phyloP scores from a whole-genome alignment of 345 rosid species.

The Hypericum perforatum region DNA sequence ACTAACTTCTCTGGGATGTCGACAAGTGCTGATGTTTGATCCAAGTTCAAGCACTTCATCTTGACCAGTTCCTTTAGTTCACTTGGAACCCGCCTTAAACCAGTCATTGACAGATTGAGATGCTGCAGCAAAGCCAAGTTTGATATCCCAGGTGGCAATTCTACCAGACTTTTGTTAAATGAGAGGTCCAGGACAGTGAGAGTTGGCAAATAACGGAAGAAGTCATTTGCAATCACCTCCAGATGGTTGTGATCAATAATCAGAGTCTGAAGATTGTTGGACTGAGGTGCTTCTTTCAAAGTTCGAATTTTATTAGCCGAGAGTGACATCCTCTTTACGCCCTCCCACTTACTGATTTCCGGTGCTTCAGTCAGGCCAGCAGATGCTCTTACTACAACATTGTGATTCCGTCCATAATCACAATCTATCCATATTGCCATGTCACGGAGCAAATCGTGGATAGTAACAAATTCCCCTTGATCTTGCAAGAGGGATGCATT shows the following conservation, averaged over 20 bases:
- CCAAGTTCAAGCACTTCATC: conserved; percentile 17
- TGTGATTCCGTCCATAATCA: no score
- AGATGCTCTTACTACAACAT: background rate
- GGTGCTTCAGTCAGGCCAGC: background rate
- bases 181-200: conserved; percentile 27
- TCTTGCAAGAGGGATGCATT: no score
- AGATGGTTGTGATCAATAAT: no score
- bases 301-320: background rate
- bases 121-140: conserved; percentile 9
- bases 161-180: background rate
- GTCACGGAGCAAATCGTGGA: conserved; percentile 15
- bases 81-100: conserved; percentile 15
- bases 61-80: conserved; percentile 17
- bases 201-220: conserved; percentile 18
- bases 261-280: conserved; percentile 4
- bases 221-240: conserved; percentile 3
- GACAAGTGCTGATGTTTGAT: background rate
- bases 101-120: conserved; percentile 19
- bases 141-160: conserved; percentile 19
- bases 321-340: conserved; percentile 7
- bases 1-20: conserved; percentile 15
- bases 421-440: conserved; percentile 15
- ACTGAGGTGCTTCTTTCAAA: background rate
- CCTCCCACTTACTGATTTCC: background rate
- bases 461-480: no score